Evolutionary conservation across 805 yeast species (phyloP), one percentile per base, ranked within the genome.

Genomic region (Schwanniomyces polymorphus): DNA sequence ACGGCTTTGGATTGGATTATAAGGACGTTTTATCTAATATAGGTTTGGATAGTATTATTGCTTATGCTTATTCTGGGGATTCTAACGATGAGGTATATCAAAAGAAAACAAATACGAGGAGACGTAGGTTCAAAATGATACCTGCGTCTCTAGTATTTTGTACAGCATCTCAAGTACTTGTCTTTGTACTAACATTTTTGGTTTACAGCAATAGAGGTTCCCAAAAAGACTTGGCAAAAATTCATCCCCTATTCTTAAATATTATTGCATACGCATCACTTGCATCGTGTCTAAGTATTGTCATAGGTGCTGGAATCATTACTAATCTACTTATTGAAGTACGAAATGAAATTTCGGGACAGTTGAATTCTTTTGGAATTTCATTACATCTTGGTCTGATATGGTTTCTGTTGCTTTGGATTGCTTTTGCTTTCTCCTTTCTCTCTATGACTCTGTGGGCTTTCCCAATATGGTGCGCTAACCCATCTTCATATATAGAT

Each of bases 401-500:
- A 0, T 81, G 78, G 76, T 68, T 75, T 46, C 34, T 64, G 23
- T 29, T 79, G 2, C 53, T 72, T 6, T 78, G 81, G 81, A 10
- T 66, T 4, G 51, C 67, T 1, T 57, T 69, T 41, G 57, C 47
- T 1, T 52, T 61, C 25, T 29, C 63, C 5, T 38, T 56, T 10
- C 16, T 68, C 10, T 48, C 62, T 14, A 64, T 63, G 65, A 38
- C 65, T 14, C 50, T 67, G 7, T 72, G 77, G 76, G 58, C 54
- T 5, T 45, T 70, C 7, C 76, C 76, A 1, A 34, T 50, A 47
- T 52, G 87, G 86, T 82, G 85, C 65, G 77, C 80, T 7, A 75
- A 79, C 43, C 80, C 82, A 4, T 57, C 60, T 0, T 61, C 49
- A 4, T 61, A 57, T n/a, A 54, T 55, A n/a, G 57, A 54, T 2